Base-by-base conservation (phyloP, 2,329 filamentous ascomycete genomes). In the Claviceps lovelessii region DNA sequence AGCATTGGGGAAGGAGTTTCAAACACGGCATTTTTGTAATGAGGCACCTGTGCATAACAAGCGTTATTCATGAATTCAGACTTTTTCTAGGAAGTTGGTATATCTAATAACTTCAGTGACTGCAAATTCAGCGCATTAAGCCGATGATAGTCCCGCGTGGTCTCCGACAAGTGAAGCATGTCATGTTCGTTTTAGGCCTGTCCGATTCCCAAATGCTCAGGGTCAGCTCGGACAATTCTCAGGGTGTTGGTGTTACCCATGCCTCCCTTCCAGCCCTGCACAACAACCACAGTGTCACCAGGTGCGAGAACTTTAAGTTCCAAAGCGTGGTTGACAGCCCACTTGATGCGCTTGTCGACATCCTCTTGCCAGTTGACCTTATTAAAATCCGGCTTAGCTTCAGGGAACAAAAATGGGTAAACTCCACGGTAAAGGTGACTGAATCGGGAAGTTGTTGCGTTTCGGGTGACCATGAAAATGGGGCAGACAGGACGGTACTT, bases 401-500 rank as follows among this genome's bases (percentile, higher is more conserved):
- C 87, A 54, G 85, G 81, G 80, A 96, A 97, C 66, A 86, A 79
- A 86, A 98, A 98, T 56, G 93, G 93, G 70, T 96, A 98, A 59
- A 98, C 91, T 64, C 93, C 93, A 68, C 93, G 91, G 77, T 96
- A 97, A 70, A 98, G 75, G 73, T 98, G 93, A 62, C 84, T 86
- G 73, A 93, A 97, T 73, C 93, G 81, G 57, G 90, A 86, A 53
- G 93, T 88, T 61, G 80, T 83, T 51, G 83, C 74, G 70, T 86
- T 95, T 65, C 93, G 86, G 61, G 91, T 95, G 60, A 98, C 88
- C 91, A 97, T 97, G 79, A 98, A 91, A 76, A 98, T 96, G 64
- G 93, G 93, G 82, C 91, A 97, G 60, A 97, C 90, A 52, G 93
- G 93, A 67, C 93, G 88, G 78, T 96, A 98, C 79, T 98, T 98